Evolutionary conservation across 2,329 filamentous ascomycete genomes (phyloP).

Genomic region (Periglandula ipomoeae): DNA sequence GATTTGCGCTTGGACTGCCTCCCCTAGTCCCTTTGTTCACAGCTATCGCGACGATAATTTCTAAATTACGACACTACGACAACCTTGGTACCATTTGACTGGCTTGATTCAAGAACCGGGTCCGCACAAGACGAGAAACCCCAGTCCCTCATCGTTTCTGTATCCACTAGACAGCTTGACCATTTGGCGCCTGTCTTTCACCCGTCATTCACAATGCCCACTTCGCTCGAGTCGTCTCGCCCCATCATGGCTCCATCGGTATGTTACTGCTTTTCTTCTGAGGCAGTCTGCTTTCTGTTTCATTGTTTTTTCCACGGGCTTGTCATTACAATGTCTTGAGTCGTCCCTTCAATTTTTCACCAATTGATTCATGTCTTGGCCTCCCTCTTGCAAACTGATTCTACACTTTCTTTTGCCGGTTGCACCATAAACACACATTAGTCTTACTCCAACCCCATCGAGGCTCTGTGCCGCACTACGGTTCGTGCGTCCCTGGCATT

Average conservation of each 20-base stretch:
- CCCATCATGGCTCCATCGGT: slow-evolving; percentile 56
- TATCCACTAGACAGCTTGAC: background rate
- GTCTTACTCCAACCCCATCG: background rate
- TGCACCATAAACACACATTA: background rate
- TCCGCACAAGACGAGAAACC: background rate
- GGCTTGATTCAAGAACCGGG: slow-evolving; percentile 1
- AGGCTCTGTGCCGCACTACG: background rate
- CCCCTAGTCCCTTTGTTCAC: background rate
- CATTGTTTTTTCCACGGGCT: background rate
- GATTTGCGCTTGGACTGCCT: background rate
- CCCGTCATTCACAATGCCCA: slow-evolving; percentile 33
- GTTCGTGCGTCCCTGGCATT: slow-evolving; percentile 6
- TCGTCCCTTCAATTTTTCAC: slow-evolving; percentile 6
- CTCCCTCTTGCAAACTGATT: slow-evolving; percentile 7
- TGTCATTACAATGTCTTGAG: slow-evolving; percentile 6
- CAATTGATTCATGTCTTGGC: slow-evolving; percentile 5
- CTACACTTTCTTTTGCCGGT: background rate
- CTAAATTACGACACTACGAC: background rate
- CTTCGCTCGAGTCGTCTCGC: slow-evolving; percentile 50
- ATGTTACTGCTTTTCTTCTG: slow-evolving; percentile 26
- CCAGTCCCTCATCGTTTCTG: background rate
- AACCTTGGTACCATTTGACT: background rate
- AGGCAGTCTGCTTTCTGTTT: slow-evolving; percentile 1
- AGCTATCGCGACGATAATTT: background rate
- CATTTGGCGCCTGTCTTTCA: background rate